phyloP scores from a whole-genome alignment of 805 yeast species.

The Saccharomycopsis sp. region DNA sequence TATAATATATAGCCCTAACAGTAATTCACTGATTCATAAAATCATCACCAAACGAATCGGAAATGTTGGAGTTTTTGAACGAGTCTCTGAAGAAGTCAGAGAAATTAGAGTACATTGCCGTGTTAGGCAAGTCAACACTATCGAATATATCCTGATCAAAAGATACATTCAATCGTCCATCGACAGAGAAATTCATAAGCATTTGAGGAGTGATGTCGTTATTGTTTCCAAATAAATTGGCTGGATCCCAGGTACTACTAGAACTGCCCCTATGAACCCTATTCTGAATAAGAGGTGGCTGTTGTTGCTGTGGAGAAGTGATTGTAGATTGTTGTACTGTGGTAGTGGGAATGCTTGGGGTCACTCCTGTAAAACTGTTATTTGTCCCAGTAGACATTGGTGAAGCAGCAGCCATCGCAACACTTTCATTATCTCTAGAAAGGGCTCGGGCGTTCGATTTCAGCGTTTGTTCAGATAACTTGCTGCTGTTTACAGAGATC shows the following conservation, averaged over 20 bases:
- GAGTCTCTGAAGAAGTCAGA: slow-evolving; percentile 11
- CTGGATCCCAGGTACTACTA: background rate
- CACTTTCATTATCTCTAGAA: background rate
- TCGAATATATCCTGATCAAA: slow-evolving; percentile 9
- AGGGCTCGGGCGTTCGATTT: too few relatives aligned
- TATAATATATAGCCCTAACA: background rate
- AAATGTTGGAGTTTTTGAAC: slow-evolving; percentile 4
- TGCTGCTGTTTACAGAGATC: background rate
- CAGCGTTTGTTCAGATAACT: too few relatives aligned
- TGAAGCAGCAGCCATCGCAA: background rate
- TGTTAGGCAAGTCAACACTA: slow-evolving; percentile 12
- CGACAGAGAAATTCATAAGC: slow-evolving; percentile 2
- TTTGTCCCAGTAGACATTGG: background rate
- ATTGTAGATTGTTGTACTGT: background rate
- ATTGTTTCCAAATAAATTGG: background rate
- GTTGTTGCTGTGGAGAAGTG: background rate
- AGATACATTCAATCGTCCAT: background rate
- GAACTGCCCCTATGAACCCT: slow-evolving; percentile 3
- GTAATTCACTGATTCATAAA: background rate
- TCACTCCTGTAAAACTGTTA: background rate
- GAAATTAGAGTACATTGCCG: slow-evolving; percentile 9
- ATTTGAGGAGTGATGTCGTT: slow-evolving; percentile 1
- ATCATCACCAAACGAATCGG: background rate
- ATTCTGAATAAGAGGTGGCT: background rate
- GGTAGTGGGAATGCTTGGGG: background rate